Base-by-base conservation (phyloP, 306 rosid genomes). In the Quercus bicolor region DNA sequence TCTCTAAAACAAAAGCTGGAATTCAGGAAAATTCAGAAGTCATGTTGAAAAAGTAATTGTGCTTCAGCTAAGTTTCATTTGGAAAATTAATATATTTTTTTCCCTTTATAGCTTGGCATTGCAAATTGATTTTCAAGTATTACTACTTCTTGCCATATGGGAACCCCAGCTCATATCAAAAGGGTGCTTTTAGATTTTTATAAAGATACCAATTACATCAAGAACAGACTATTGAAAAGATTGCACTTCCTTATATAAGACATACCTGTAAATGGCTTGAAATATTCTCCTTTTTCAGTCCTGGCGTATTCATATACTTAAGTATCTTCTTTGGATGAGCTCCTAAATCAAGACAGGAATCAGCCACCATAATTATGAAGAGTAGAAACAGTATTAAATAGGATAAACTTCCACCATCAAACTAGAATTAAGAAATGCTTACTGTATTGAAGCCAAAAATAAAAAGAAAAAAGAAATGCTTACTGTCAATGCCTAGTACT, bases 211-310 rank as follows among this genome's bases (percentile, higher is more conserved):
- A 4, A 53, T 74, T 60, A 55, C 29, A 23, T 40, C 31, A 16
- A 31, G 16, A 72, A 71, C 9, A 6, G 24, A 45, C 40, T 28
- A 40, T 23, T 5, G 21, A 29, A 28, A 29, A 79, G 57, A 66
- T 19, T 70, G 77, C 66, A 28, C 73, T 48, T 48, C 53, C 56
- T 19, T 20, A 72, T 34, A 37, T 52, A 37, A 29, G 77, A 78
- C 75, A 48, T 48, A 88, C 92, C 90, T 85, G 88, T 11, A 82
- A 83, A 79, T 84, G 84, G 79, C 82, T 87, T 64, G 88, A 59
- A 75, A 79, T 19, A 1, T 54, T 60, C 61, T 75, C 76, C 56
- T 29, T 79, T 48, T 43, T 76, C 19, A 87, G 29, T 28, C 82
- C 88, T 19, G 90, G 86, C 73, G 78, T 81, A 78, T 78, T 82